Percentiles rank a stretch among this genome's conserved stretches.
Conservation (phyloP, 176 grass and related monocot genomes). For the Triticum dicoccoides region DNA sequence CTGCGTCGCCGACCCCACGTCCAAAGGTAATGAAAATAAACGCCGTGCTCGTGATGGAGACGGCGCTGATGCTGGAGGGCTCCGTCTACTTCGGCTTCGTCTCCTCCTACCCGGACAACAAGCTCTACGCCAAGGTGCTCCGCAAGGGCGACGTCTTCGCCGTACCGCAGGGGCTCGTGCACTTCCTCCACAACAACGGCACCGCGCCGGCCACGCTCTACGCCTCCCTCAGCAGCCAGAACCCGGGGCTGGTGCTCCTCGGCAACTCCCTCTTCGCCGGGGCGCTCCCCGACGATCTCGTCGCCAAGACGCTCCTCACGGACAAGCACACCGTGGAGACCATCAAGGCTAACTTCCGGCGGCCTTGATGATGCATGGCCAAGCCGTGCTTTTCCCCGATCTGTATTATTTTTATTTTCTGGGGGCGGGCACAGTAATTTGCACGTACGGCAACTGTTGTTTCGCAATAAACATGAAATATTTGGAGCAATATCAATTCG, state of each 20-base stretch:
- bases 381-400: too few relatives aligned
- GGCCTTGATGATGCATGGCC: neutral
- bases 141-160: constrained; percentile 56
- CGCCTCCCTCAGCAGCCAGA: constrained; percentile 57
- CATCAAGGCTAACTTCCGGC: constrained; percentile 37
- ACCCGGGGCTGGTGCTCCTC: constrained; percentile 45
- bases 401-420: neutral
- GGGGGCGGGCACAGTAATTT: neutral
- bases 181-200: constrained; percentile 57
- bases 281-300: constrained; percentile 36
- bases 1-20: constrained; percentile 41
- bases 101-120: constrained; percentile 49
- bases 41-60: constrained; percentile 21
- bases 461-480: neutral
- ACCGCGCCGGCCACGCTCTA: constrained; percentile 34
- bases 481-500: too few relatives aligned
- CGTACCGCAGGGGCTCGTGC: constrained; percentile 58
- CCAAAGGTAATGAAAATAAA: constrained; percentile 18
- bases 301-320: constrained; percentile 48
- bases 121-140: constrained; percentile 45
- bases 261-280: constrained; percentile 32
- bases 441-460: neutral
- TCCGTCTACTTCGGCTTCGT: constrained; percentile 61
- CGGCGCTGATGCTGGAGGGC: constrained; percentile 42
- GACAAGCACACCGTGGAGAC: constrained; percentile 12